These are phyloP conservation scores for Suillus alpinus DNA, from an alignment of 768 basidiomycete genomes.

Conservation along the genomic window DNA sequence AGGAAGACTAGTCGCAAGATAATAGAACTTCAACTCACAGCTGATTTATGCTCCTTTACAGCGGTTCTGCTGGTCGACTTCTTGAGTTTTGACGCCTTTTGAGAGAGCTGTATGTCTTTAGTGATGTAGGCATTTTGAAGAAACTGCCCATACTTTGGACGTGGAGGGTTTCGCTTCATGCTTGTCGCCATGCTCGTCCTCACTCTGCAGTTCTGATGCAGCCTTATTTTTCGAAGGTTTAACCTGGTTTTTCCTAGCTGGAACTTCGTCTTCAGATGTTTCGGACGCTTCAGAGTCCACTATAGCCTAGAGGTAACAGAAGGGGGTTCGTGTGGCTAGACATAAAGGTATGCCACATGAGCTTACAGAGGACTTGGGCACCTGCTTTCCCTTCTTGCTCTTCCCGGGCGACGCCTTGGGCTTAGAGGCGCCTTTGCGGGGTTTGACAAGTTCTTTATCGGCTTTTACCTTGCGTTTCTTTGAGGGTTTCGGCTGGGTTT, in stretches of 20 bases:
- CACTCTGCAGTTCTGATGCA: background rate
- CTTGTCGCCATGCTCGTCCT: background rate
- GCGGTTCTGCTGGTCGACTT: background rate
- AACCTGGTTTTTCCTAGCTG: background rate
- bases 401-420: background rate
- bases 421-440: background rate
- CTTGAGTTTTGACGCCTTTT: background rate
- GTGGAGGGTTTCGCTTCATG: background rate
- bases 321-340: background rate
- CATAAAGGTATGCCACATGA: background rate
- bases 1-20: background rate
- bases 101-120: background rate
- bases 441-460: background rate
- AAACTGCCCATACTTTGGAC: background rate
- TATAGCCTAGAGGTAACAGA: background rate
- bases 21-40: background rate
- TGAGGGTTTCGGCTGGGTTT: background rate
- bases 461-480: constrained; percentile 11
- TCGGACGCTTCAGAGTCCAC: background rate
- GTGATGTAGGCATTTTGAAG: background rate
- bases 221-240: background rate
- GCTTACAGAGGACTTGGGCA: background rate
- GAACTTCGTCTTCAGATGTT: background rate
- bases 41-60: constrained; percentile 8
- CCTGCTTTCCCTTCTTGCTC: background rate